Conservation (phyloP, 768 basidiomycete species). For the Phylloporus scabripes region DNA sequence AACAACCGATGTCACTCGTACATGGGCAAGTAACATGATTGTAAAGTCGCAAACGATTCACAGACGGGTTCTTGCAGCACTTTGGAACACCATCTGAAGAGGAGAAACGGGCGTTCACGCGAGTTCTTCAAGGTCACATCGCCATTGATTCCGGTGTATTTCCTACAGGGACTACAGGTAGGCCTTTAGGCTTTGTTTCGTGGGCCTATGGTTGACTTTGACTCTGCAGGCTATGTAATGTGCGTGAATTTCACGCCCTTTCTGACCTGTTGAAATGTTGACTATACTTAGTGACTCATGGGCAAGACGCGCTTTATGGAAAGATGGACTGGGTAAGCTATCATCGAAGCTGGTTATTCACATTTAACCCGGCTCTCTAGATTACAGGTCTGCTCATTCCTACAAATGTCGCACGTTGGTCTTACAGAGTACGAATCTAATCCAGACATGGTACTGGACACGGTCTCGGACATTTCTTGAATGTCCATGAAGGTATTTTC, state of each 20-base stretch:
- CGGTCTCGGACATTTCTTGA: conserved; percentile 90
- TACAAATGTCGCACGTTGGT: not conserved
- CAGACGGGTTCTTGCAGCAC: conserved; percentile 45
- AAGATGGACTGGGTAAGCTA: conserved; percentile 73
- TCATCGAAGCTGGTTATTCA: not conserved
- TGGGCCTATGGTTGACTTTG: not conserved
- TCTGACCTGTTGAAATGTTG: not conserved
- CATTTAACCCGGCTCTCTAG: conserved; percentile 25
- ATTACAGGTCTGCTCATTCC: conserved; percentile 45
- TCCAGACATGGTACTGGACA: conserved; percentile 87
- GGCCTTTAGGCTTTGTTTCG: conserved; percentile 5
- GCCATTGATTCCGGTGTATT: conserved; percentile 83
- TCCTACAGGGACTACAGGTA: conserved; percentile 74
- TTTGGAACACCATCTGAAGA: conserved; percentile 81
- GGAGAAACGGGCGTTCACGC: conserved; percentile 84
- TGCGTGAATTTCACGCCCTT: conserved; percentile 23
- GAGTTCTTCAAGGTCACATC: conserved; percentile 89
- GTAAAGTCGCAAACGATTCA: not conserved
- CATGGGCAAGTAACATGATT: conserved; percentile 51
- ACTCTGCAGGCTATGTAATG: conserved; percentile 48
- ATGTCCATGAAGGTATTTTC: conserved; percentile 74
- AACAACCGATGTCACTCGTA: conserved; percentile 92
- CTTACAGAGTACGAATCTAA: conserved; percentile 6
- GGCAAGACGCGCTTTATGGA: conserved; percentile 76
- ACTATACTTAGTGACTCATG: conserved; percentile 59